Evolutionary conservation across 192 early-diverging fungal species (phyloP).

Genomic region (Gonapodya prolifera): DNA sequence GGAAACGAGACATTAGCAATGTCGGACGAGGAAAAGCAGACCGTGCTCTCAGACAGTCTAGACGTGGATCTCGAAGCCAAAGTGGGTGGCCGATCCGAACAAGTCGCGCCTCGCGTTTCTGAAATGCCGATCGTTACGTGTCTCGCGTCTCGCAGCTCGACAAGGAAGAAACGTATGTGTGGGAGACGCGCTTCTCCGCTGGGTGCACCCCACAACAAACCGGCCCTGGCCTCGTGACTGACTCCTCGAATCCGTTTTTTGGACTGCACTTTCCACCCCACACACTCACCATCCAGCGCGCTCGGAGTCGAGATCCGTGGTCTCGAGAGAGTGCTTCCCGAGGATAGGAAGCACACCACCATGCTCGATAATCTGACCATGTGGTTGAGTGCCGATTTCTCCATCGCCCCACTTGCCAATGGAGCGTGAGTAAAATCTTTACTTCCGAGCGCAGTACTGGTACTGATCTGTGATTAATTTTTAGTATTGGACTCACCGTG

Average conservation of each 20-base stretch:
- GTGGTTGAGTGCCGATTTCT: neutral
- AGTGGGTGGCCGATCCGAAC: neutral
- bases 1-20: too few species aligned
- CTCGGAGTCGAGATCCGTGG: slow-evolving; percentile 1
- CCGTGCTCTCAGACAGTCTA: neutral
- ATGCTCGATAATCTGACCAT: neutral
- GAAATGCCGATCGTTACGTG: neutral
- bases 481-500: slow-evolving; percentile 11
- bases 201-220: neutral
- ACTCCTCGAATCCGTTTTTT: neutral
- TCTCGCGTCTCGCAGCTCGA: neutral
- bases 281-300: neutral
- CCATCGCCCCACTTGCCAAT: neutral
- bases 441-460: too few species aligned
- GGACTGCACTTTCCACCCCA: neutral
- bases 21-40: neutral
- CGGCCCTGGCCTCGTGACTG: too few species aligned
- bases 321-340: neutral
- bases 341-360: neutral
- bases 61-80: neutral
- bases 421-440: neutral
- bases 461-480: too few species aligned
- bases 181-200: neutral
- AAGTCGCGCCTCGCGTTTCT: neutral
- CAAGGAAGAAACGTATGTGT: neutral